These are phyloP conservation scores for Saturnispora halmiae DNA, from an alignment of 805 yeast genomes.

Conservation along the genomic window DNA sequence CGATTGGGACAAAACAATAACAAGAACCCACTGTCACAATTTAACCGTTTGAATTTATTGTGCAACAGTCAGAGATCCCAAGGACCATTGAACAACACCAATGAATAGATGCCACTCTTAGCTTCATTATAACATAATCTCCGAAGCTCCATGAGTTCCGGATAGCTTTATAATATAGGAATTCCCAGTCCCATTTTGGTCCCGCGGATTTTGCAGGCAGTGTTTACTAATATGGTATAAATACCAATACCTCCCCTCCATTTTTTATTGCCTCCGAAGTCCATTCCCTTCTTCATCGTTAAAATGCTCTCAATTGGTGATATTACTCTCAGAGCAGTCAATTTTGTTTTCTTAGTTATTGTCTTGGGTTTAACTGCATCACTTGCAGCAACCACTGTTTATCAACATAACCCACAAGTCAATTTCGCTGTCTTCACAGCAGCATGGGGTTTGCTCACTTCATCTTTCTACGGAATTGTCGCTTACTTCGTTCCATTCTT, in stretches of 20 bases:
- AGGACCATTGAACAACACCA: too few relatives aligned
- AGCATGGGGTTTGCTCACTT: conserved; percentile 75
- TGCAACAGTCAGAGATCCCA: too few relatives aligned
- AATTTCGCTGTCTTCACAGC: conserved; percentile 83
- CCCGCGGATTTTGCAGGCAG: conserved; percentile 1
- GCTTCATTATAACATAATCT: too few relatives aligned
- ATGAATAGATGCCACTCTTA: too few relatives aligned
- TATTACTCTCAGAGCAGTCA: conserved; percentile 59
- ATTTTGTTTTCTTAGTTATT: conserved; percentile 69
- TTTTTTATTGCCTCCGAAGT: neutral
- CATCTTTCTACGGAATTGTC: conserved; percentile 65
- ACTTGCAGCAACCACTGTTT: conserved; percentile 55
- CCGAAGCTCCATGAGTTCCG: too few relatives aligned
- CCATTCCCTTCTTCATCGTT: neutral
- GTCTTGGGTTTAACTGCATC: conserved; percentile 84
- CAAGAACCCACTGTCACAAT: neutral
- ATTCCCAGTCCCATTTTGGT: neutral
- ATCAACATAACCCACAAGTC: conserved; percentile 63
- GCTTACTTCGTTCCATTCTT: conserved; percentile 72
- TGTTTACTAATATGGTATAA: neutral
- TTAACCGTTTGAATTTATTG: too few relatives aligned
- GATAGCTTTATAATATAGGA: too few relatives aligned
- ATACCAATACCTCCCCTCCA: neutral
- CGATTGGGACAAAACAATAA: neutral
- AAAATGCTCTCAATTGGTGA: conserved; percentile 59